A percentile compares a stretch with the other conserved stretches of the same genome.
Conservation (phyloP, 2,329 filamentous ascomycete genomes). For the Cladosporium sp. region DNA sequence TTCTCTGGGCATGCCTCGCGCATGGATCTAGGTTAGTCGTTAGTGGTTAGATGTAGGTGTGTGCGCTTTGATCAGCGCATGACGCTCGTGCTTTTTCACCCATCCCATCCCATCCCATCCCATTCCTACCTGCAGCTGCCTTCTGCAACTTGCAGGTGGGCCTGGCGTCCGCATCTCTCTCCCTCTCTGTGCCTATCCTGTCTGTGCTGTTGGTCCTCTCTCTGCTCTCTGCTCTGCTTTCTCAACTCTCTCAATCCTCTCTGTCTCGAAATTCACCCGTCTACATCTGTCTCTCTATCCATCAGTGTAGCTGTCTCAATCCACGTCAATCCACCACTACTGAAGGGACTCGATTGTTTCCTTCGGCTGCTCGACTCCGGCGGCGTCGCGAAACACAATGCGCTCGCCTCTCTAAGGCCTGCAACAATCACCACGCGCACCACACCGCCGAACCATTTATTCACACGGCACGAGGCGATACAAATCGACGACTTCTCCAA, state of each 20-base stretch:
- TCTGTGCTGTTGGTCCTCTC: neutral
- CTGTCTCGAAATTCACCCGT: no score
- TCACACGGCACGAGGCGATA: no score
- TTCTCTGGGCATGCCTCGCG: neutral
- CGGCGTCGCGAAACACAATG: slow-evolving; percentile 9
- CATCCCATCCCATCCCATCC: neutral
- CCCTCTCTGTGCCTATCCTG: neutral
- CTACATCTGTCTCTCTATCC: neutral
- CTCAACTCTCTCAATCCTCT: neutral
- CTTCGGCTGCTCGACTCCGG: neutral
- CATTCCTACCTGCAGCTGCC: neutral
- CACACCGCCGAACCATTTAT: neutral
- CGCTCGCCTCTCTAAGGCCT: slow-evolving; percentile 8
- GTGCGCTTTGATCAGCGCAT: neutral
- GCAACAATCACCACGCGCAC: neutral
- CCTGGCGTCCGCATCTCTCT: neutral
- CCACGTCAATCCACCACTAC: neutral
- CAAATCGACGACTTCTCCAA: no score
- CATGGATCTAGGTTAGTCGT: no score
- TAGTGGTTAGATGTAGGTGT: no score
- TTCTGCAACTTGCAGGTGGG: neutral
- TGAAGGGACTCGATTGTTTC: neutral
- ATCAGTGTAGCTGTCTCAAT: neutral
- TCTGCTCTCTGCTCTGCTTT: neutral
- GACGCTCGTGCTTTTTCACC: neutral